Base-by-base conservation (phyloP, 2,329 filamentous ascomycete species). In the Fusarium pininemorale region DNA sequence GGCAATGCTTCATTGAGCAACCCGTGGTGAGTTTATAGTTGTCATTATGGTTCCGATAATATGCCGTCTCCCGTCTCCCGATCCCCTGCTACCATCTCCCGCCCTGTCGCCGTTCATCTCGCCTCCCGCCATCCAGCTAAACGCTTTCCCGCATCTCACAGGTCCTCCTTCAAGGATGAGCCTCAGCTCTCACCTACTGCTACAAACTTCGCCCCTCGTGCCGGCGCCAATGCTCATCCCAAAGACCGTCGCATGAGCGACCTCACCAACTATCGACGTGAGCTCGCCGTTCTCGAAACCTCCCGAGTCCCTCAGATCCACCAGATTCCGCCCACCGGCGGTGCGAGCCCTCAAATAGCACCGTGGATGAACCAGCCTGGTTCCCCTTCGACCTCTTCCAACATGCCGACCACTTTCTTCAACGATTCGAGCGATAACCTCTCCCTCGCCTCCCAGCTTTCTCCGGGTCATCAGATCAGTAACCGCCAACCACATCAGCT, bases 391-490 rank as follows among this genome's bases (percentile, higher is more conserved):
- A 79, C 81, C 61, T 80, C 83, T 65, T 81, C 81, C 78, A 78
- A 80, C 42, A 82, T 86, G 79, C 80, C 83, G 42, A 88, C 87
- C 54, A 92, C 86, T 81, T 95, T 94, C 82, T 93, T 90, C 83
- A 90, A 94, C 81, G 91, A 95, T 79, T 94, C 92, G 39, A 92
- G 88, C 84, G 93, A 95, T 78, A 92, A 91, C 79, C 79, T 92
- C 61, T 90, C 89, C 18, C 79, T 85, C 30, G 81, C 83, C 38
- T 90, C 90, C 37, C 94, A 94, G 77, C 84, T 94, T 60, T 95
- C 94, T 38, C 91, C 93, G 2, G 88, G 90, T 62, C 91, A 92
- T 78, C 89, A 91, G 6, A 42, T 79, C 37, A 77, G 70, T 58
- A 73, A 71, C 67, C 80, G 76, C 70, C 79, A 76, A 80, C 79